These are phyloP conservation scores for Paecilomyces sp. DNA, from an alignment of 2,329 filamentous ascomycete species.

Conservation along the genomic window DNA sequence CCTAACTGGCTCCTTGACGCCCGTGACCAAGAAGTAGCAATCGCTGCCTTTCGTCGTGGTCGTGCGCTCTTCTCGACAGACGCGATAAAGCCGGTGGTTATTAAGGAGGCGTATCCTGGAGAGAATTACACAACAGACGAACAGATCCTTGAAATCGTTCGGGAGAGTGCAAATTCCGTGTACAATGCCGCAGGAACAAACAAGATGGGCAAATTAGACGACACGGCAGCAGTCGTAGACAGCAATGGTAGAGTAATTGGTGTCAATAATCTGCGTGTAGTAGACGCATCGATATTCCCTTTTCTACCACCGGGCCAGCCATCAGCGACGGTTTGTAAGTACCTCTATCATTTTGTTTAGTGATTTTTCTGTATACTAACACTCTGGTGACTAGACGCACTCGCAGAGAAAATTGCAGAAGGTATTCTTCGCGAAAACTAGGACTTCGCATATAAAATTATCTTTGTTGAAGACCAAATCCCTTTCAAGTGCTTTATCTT, in stretches of 20 bases:
- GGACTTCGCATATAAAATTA: not conserved
- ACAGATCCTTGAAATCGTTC: not conserved
- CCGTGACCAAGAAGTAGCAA: not conserved
- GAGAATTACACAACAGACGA: not conserved
- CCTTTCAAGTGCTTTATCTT: too few species aligned
- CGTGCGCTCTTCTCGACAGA: not conserved
- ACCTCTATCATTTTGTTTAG: slow-evolving; percentile 4
- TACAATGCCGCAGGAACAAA: slow-evolving; percentile 6
- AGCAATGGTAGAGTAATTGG: slow-evolving; percentile 7
- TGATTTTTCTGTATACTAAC: not conserved
- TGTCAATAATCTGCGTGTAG: slow-evolving; percentile 9
- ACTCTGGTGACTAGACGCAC: not conserved
- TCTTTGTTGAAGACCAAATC: not conserved
- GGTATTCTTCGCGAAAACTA: not conserved
- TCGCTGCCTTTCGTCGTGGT: not conserved
- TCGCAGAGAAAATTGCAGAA: not conserved
- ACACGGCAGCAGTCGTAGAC: slow-evolving; percentile 8
- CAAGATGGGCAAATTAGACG: slow-evolving; percentile 5
- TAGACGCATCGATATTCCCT: slow-evolving; percentile 3
- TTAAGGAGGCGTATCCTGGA: not conserved
- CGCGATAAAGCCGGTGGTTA: not conserved
- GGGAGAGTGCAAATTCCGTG: not conserved
- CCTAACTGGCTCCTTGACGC: not conserved
- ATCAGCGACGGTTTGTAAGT: slow-evolving; percentile 10
- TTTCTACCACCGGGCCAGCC: not conserved